Percentiles rank a stretch among this genome's conserved stretches.
phyloP scores from a whole-genome alignment of 2,329 filamentous ascomycete species.

The Penicillium italicum region DNA sequence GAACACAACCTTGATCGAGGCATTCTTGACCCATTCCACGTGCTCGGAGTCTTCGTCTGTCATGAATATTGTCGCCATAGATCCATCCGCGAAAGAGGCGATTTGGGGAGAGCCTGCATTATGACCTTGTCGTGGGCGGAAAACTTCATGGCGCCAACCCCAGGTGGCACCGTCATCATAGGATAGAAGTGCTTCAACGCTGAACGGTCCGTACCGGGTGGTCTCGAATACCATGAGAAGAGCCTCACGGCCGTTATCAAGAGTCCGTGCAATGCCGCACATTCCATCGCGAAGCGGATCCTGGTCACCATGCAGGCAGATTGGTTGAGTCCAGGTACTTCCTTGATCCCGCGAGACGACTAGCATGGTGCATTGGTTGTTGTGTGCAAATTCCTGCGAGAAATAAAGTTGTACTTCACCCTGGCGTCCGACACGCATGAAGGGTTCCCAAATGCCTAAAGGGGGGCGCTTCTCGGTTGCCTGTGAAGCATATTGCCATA shows the following conservation, averaged over 20 bases:
- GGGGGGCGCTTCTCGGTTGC: constrained; percentile 42
- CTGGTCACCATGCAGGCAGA: constrained; percentile 40
- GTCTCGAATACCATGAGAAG: constrained; percentile 50
- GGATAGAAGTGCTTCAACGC: constrained; percentile 46
- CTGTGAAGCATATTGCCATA: constrained; percentile 46
- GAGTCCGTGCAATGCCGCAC: constrained; percentile 42
- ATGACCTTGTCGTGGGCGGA: constrained; percentile 36
- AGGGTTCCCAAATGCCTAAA: constrained; percentile 50
- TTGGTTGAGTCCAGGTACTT: constrained; percentile 43
- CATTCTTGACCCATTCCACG: constrained; percentile 41
- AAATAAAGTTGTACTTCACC: constrained; percentile 47
- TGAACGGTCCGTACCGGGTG: constrained; percentile 42
- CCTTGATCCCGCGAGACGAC: constrained; percentile 46
- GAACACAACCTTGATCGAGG: constrained; percentile 44
- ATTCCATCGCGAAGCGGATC: constrained; percentile 40
- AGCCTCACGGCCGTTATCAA: constrained; percentile 35
- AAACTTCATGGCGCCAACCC: constrained; percentile 43
- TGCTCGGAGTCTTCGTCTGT: constrained; percentile 43
- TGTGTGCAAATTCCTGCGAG: constrained; percentile 46
- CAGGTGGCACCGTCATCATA: constrained; percentile 46
- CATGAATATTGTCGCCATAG: constrained; percentile 47
- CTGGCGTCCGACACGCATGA: constrained; percentile 42
- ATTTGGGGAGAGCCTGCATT: constrained; percentile 49
- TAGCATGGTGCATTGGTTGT: constrained; percentile 52
- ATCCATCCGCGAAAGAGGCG: constrained; percentile 40